Evolutionary conservation across 352 stramenopile genomes (phyloP).

Genomic region (Phytophthora idaei): DNA sequence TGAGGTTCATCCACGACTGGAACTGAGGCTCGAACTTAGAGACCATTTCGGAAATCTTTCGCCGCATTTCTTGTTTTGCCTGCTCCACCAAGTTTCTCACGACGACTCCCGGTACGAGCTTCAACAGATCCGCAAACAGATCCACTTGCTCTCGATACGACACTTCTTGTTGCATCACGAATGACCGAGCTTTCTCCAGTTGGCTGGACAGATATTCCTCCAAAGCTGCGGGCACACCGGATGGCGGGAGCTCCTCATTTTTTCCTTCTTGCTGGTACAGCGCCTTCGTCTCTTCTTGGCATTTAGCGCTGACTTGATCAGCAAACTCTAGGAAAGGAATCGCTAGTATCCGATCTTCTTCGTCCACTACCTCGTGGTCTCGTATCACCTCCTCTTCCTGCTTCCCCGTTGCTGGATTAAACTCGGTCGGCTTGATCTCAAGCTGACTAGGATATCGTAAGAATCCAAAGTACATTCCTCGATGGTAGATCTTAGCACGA

Average conservation of each 20-base stretch:
- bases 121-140: conserved; percentile 62
- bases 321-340: conserved; percentile 60
- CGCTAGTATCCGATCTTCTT: conserved; percentile 34
- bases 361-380: conserved; percentile 52
- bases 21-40: conserved; percentile 44
- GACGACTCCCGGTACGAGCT: conserved; percentile 50
- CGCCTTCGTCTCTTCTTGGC: conserved; percentile 57
- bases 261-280: conserved; percentile 71
- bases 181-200: conserved; percentile 61
- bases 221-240: conserved; percentile 68
- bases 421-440: conserved; percentile 41
- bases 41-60: conserved; percentile 14
- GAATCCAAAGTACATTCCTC: conserved; percentile 66
- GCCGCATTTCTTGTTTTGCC: conserved; percentile 24
- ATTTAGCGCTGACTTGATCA: conserved; percentile 58
- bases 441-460: conserved; percentile 63
- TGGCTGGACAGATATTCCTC: conserved; percentile 74
- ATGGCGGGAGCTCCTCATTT: conserved; percentile 64
- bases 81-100: conserved; percentile 46
- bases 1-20: conserved; percentile 48
- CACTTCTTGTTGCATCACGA: conserved; percentile 57
- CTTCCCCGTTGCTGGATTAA: conserved; percentile 21
- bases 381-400: conserved; percentile 36
- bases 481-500: conserved; percentile 62
- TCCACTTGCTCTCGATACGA: conserved; percentile 68